Evolutionary conservation across 1,284 basidiomycete genomes (phyloP), one percentile per base, ranked within the genome.

Genomic region (Apiotrichum akiyoshidainum): DNA sequence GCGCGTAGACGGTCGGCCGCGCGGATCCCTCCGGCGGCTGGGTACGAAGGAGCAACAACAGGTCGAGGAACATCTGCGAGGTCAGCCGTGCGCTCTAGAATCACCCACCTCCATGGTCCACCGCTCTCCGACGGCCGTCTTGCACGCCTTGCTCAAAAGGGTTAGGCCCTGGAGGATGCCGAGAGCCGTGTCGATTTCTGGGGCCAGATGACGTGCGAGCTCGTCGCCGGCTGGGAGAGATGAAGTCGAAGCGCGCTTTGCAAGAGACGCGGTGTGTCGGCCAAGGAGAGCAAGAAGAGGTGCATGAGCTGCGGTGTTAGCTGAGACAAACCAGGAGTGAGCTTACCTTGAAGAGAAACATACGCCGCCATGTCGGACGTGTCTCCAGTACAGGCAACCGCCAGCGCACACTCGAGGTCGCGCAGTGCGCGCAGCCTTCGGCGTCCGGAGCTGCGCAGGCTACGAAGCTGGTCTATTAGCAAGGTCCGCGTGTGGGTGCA

Each of bases 111-210:
- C 87, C 22, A 92, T 76, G 17, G 85, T 78, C 72, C 85, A 84
- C 57, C 80, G 82, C 45, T 89, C 83, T 10, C 87, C 86, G 16
- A 91, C 81, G 55, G 82, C 88, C 1, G 72, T 71, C 71, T 93
- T 93, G 63, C 85, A 89, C 1, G 81, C 67, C 13, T 77, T 68
- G 71, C 92, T 90, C 26, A 86, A 82, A 37, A 94, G 80, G 11
- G 82, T 82, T n/a, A 91, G 79, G 4, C 92, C 91, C 76, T 94
- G 91, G 9, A 93, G 79, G 21, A 92, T 78, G 0, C 82, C 84
- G 11, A 92, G 79, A 0, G 84, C 78, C 5, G 53, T 31, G 31
- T 60, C 61, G 34, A 77, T 53, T 58, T 77, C 75, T 5, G 67
- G 68, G 14, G 66, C 52, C 1, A 75, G 65, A 35, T 54, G 53